A percentile compares a stretch with the other conserved stretches of the same genome.
Conservation (phyloP, 2,329 filamentous ascomycete species). For the Ophiobolus disseminans region DNA sequence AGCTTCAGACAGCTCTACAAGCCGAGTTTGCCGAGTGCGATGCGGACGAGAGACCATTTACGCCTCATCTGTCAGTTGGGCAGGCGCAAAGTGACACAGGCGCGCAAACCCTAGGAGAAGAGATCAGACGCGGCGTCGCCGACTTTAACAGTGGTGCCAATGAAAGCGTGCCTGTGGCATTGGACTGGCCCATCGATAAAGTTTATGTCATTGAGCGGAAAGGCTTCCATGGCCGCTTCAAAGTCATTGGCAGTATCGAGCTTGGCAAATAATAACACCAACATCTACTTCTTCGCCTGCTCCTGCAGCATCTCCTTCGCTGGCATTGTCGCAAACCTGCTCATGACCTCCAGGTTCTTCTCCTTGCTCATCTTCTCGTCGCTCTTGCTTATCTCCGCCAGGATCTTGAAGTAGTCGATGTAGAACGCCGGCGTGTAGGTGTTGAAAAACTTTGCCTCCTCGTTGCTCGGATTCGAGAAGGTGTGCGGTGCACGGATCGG, state of each 20-base stretch:
- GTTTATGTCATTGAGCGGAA: constrained; percentile 38
- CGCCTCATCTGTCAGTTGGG: constrained; percentile 37
- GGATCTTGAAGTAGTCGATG: constrained; percentile 64
- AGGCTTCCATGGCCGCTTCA: constrained; percentile 33
- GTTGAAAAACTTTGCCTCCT: constrained; percentile 64
- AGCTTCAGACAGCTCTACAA: constrained; percentile 36
- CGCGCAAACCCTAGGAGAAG: constrained; percentile 18
- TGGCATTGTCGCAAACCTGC: constrained; percentile 58
- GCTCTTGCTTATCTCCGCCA: constrained; percentile 55
- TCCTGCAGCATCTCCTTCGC: constrained; percentile 49
- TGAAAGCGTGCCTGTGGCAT: constrained; percentile 1
- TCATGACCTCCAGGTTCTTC: constrained; percentile 59
- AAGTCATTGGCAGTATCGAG: constrained; percentile 26
- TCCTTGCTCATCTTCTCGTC: constrained; percentile 58
- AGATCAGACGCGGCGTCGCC: constrained; percentile 21
- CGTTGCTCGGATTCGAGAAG: constrained; percentile 62
- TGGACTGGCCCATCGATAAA: constrained; percentile 36
- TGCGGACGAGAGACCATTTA: constrained; percentile 28
- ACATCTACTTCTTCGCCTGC: constrained; percentile 18
- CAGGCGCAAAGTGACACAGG: constrained; percentile 25
- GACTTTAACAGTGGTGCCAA: constrained; percentile 3
- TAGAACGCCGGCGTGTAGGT: constrained; percentile 65
- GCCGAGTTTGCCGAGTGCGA: constrained; percentile 33
- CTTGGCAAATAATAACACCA: constrained; percentile 11
- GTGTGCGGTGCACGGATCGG: constrained; percentile 63